phyloP scores from a whole-genome alignment of 2,329 filamentous ascomycete species.

The Berkeleyomyces basicola region DNA sequence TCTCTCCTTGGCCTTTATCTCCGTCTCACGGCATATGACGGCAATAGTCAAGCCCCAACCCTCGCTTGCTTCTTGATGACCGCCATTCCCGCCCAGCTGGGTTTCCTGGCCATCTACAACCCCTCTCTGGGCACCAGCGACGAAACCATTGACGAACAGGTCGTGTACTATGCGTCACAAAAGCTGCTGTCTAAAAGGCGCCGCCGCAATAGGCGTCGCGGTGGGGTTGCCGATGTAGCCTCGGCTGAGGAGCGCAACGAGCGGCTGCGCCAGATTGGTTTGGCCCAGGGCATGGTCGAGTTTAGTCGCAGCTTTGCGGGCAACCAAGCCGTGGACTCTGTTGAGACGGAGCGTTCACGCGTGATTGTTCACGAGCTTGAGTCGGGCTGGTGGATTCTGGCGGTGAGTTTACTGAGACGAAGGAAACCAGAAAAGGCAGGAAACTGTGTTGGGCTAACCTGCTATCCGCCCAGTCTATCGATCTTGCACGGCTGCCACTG shows the following conservation, averaged over 20 bases:
- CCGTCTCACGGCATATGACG: background rate
- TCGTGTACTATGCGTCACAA: constrained; percentile 78
- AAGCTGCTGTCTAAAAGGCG: constrained; percentile 25
- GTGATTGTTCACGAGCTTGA: constrained; percentile 80
- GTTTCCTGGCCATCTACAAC: constrained; percentile 91
- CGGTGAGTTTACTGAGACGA: constrained; percentile 32
- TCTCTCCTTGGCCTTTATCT: too few species aligned
- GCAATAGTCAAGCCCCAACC: constrained; percentile 4
- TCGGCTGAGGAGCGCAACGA: constrained; percentile 61
- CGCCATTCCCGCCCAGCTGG: constrained; percentile 29
- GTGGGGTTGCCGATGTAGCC: constrained; percentile 18
- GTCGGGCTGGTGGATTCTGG: constrained; percentile 85
- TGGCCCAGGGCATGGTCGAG: constrained; percentile 90
- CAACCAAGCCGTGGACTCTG: constrained; percentile 58
- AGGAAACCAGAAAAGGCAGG: background rate
- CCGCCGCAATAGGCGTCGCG: constrained; percentile 21
- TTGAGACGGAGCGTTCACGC: constrained; percentile 81
- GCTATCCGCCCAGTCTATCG: constrained; percentile 43
- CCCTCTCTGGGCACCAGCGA: constrained; percentile 52
- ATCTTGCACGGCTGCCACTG: constrained; percentile 56
- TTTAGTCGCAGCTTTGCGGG: constrained; percentile 81
- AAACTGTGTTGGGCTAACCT: background rate
- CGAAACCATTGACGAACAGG: constrained; percentile 54
- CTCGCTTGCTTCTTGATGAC: constrained; percentile 46
- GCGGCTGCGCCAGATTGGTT: constrained; percentile 76